Base-by-base conservation (phyloP, 768 basidiomycete genomes). In the Trichaptum fuscoviolaceum region DNA sequence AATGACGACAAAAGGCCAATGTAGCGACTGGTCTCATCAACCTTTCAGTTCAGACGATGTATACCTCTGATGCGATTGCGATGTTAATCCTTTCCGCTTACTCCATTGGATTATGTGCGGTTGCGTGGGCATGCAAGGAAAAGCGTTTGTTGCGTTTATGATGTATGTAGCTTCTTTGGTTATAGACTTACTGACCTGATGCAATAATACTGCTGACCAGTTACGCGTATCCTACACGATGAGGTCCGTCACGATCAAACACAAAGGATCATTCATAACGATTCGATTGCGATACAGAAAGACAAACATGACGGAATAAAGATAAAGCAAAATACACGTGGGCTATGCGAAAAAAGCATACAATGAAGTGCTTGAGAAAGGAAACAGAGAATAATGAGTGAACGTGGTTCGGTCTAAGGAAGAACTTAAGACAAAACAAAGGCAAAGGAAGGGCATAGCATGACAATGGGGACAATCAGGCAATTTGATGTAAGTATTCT, bases 1-100 rank as follows among this genome's bases (percentile, higher is more conserved):
- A 20, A 35, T 18, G 7, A 15, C 23, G 1, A 30, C 42, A 27
- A 20, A 68, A 96, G 95, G 93, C 95, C 0, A 99, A 99, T 74
- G 77, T 96, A 0, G 75, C 84, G 35, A 99, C 96, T 0, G 96
- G 96, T 0, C 69, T 92, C 15, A 80, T 96, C 68, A 99, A 98
- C 73, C 70, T 98, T 36, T 80, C 84, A 0, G 81, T 96, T 67
- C 76, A 78, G 69, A 98, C 95, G 9, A 95, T 99, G 87, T 93
- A 95, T 71, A 81, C 82, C 26, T 77, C 83, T 1, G 79, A 88
- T 65, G 59, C 67, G 36, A 70, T 77, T 36, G 88, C 92, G 7
- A 81, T 96, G 81, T 65, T 78, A 6, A 83, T 95, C 52, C 75
- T 98, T 10, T 69, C 77, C 4, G 72, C 72, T 6, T 98, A 98